phyloP scores from a whole-genome alignment of 2,329 filamentous ascomycete species.

The Xylariomycetidae sp. region DNA sequence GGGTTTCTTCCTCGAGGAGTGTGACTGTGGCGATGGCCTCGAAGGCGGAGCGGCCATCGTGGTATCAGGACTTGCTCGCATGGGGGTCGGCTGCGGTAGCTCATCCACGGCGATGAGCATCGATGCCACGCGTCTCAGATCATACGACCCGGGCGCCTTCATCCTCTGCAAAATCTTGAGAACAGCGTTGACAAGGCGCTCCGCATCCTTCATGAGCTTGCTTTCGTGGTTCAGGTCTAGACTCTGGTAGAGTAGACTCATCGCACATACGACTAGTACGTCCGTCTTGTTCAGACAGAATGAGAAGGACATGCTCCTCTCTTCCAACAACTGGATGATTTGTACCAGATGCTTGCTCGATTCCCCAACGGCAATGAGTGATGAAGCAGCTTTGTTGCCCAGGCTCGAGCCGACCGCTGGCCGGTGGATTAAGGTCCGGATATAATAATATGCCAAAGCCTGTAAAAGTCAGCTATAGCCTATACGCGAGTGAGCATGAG shows the following conservation, averaged over 20 bases:
- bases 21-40: constrained; percentile 29
- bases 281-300: constrained; percentile 88
- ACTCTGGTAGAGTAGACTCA: constrained; percentile 83
- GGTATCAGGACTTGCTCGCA: constrained; percentile 32
- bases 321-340: constrained; percentile 81
- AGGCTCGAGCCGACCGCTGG: constrained; percentile 81
- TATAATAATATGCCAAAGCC: constrained; percentile 88
- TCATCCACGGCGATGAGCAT: constrained; percentile 44
- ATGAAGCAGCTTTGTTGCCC: constrained; percentile 69
- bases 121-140: constrained; percentile 51
- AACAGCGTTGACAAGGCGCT: constrained; percentile 67
- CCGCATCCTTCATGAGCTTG: constrained; percentile 79
- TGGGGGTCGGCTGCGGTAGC: constrained; percentile 31
- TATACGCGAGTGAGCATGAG: too few species aligned
- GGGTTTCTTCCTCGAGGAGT: constrained; percentile 32
- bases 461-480: constrained; percentile 34
- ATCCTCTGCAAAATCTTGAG: constrained; percentile 51
- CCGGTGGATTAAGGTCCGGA: constrained; percentile 80
- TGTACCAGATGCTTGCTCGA: constrained; percentile 91
- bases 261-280: constrained; percentile 73
- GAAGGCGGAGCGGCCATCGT: constrained; percentile 34
- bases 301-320: constrained; percentile 83
- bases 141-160: constrained; percentile 48
- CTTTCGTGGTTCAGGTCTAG: constrained; percentile 77
- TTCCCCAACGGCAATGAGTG: constrained; percentile 71